Base-by-base conservation (phyloP, 2,329 filamentous ascomycete genomes). In the Elsinoe fawcettii region DNA sequence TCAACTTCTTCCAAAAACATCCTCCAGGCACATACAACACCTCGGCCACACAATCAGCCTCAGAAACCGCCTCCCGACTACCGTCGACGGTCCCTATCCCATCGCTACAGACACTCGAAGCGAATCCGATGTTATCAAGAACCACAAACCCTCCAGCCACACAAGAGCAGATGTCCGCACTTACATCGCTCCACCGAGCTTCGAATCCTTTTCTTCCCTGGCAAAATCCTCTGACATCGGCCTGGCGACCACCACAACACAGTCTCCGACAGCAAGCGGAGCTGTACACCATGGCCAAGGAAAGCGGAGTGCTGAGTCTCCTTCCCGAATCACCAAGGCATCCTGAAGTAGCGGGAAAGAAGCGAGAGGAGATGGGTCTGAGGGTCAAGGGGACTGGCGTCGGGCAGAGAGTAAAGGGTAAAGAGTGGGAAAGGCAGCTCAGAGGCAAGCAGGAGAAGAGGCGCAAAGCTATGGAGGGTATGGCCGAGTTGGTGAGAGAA, bases 331-430 rank as follows among this genome's bases (percentile, higher is more conserved):
- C 63, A 7, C 63, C 63, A 46, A 70, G 70, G 57, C 67, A 70
- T 36, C 69, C 69, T 1, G 86, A 84, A 64, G 80, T 82, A 69
- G 84, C 79, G 71, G 80, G 90, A 67, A 79, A 82, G 66, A 81
- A 84, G 70, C 78, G 88, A 58, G 82, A 90, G 59, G 87, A 95
- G 76, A 80, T 86, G 62, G 92, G 91, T 51, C 70, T 96, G 71
- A 80, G 85, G 61, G 87, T 96, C 59, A 92, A 91, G 81, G 92
- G 92, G 66, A 97, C 92, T 1, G 92, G 93, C 78, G 61, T 66
- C 7, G 92, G 90, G 58, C 85, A 96, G 75, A 85, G 81, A 73
- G 92, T 96, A 71, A 99, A 97, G 86, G 93, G 93, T 72, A 92
- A 96, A 74, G 80, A 84, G 66, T 88, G 91, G 83, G 93, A 99